Conservation (phyloP, 2,329 filamentous ascomycete genomes). For the Diaporthe sp. region DNA sequence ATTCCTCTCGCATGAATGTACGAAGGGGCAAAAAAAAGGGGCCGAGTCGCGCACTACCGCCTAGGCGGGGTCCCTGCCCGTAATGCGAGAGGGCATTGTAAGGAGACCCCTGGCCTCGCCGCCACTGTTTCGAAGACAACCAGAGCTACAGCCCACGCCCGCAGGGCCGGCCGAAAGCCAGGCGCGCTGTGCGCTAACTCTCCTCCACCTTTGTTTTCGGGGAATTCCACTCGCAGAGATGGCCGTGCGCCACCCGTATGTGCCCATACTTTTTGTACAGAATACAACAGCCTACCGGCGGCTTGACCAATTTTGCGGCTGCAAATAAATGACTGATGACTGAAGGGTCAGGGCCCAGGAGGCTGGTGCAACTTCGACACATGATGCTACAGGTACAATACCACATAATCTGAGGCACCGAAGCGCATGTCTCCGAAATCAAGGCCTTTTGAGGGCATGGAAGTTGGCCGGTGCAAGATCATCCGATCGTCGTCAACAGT, state of each 20-base stretch:
- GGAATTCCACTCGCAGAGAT: neutral
- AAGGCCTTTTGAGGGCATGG: neutral
- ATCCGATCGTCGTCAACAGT: conserved; percentile 22
- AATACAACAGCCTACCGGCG: neutral
- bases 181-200: neutral
- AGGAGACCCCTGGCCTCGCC: conserved; percentile 12
- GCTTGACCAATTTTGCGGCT: neutral
- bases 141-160: neutral
- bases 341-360: neutral
- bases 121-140: conserved; percentile 25
- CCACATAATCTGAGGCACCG: neutral
- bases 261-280: neutral
- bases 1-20: conserved; percentile 6
- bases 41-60: conserved; percentile 1
- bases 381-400: neutral
- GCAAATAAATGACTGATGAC: neutral
- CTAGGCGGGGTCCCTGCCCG: conserved; percentile 15
- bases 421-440: neutral
- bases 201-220: conserved; percentile 9
- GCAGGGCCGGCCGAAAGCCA: neutral
- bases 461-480: conserved; percentile 24
- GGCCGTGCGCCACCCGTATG: neutral
- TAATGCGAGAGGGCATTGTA: conserved; percentile 7
- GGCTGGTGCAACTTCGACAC: neutral
- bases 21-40: conserved; percentile 5